These are phyloP conservation scores for Cystobasidium sp. DNA, from an alignment of 1,284 basidiomycete species.

Conservation along the genomic window DNA sequence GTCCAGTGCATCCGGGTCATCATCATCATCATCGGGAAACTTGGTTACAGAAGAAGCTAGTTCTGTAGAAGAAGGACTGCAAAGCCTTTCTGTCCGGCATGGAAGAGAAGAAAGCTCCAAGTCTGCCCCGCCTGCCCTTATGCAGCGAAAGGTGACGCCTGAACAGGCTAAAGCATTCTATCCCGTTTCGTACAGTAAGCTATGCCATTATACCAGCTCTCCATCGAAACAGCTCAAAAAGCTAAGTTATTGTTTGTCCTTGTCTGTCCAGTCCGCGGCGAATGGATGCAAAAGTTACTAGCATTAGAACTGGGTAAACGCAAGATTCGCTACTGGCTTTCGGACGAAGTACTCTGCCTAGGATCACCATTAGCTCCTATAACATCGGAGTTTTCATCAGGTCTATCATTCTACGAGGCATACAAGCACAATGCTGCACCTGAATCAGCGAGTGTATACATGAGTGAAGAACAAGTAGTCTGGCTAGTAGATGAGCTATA, in stretches of 20 bases:
- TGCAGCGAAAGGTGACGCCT: not conserved
- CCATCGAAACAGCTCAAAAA: too few species aligned
- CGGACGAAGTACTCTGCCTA: slow-evolving; percentile 35
- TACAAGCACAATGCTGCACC: not conserved
- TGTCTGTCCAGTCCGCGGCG: slow-evolving; percentile 25
- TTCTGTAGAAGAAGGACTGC: not conserved
- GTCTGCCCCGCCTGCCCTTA: not conserved
- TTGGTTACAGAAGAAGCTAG: not conserved
- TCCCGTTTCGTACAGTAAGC: slow-evolving; percentile 37
- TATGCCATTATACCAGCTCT: not conserved
- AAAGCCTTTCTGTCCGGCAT: not conserved
- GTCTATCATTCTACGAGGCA: slow-evolving; percentile 35
- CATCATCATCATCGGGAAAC: not conserved
- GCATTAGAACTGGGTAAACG: slow-evolving; percentile 22
- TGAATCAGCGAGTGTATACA: slow-evolving; percentile 10
- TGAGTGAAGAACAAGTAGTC: slow-evolving; percentile 36
- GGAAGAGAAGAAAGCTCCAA: not conserved
- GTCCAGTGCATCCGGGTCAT: not conserved
- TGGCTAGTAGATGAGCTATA: slow-evolving; percentile 42
- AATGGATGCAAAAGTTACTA: slow-evolving; percentile 36
- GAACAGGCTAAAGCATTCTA: slow-evolving; percentile 17
- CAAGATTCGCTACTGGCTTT: slow-evolving; percentile 36
- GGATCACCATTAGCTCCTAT: slow-evolving; percentile 29
- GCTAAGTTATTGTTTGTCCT: not conserved
- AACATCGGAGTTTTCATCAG: slow-evolving; percentile 23